Evolutionary conservation across 768 basidiomycete species (phyloP).

Genomic region (Trametes maxima): DNA sequence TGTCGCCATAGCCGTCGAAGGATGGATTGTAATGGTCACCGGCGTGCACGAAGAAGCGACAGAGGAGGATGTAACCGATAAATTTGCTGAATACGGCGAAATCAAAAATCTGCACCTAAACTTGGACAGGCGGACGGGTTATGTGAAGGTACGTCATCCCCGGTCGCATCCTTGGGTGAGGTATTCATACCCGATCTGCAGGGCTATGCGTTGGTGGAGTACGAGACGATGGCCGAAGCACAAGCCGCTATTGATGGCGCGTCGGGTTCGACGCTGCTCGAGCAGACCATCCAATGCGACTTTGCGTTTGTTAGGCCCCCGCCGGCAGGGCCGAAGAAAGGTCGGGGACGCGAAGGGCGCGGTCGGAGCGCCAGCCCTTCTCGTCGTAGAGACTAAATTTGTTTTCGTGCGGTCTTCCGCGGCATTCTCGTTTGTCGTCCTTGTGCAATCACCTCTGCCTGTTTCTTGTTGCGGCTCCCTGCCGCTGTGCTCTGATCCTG

Average conservation of each 20-base stretch:
- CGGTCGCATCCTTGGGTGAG: not conserved
- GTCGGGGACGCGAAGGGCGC: constrained; percentile 62
- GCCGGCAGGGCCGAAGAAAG: constrained; percentile 80
- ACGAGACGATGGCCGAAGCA: constrained; percentile 93
- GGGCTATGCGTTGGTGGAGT: constrained; percentile 98
- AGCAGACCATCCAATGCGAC: constrained; percentile 87
- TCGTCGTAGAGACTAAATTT: constrained; percentile 42
- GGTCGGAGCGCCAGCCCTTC: constrained; percentile 82
- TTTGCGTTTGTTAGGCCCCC: constrained; percentile 90
- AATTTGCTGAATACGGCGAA: constrained; percentile 95
- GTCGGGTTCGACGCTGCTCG: constrained; percentile 78
- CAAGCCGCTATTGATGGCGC: constrained; percentile 93
- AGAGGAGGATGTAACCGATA: constrained; percentile 95
- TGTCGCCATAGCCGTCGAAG: constrained; percentile 80
- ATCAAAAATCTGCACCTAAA: constrained; percentile 98
- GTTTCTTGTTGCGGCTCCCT: constrained; percentile 3
- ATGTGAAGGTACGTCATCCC: constrained; percentile 79
- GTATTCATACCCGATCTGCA: constrained; percentile 36
- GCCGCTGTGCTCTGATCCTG: not conserved
- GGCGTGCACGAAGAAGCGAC: constrained; percentile 98
- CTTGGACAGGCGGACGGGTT: constrained; percentile 94
- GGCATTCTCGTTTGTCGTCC: constrained; percentile 3
- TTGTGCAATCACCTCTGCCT: constrained; percentile 12
- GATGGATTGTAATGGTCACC: constrained; percentile 97
- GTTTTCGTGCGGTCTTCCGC: constrained; percentile 1